These are phyloP conservation scores for Amyloporia xantha DNA, from an alignment of 768 basidiomycete genomes.

Conservation along the genomic window DNA sequence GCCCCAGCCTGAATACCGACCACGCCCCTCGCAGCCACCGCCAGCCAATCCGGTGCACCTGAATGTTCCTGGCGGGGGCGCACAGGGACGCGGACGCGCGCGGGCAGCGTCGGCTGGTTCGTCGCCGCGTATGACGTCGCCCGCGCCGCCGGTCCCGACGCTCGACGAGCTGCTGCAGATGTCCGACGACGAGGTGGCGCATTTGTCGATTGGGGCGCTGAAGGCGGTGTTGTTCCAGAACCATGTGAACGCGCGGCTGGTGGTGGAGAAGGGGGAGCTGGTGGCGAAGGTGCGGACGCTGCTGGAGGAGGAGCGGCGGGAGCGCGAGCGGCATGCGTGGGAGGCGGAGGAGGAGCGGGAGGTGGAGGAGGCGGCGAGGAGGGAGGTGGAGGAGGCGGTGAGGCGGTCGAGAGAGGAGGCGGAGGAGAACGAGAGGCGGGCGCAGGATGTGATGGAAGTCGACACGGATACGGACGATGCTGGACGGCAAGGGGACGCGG, in stretches of 20 bases:
- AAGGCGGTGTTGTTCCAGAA: slow-evolving; percentile 79
- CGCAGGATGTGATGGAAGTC: background rate
- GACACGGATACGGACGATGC: background rate
- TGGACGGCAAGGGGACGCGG: background rate
- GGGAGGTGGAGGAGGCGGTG: slow-evolving; percentile 13
- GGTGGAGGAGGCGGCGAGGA: slow-evolving; percentile 16
- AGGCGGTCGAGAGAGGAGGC: background rate
- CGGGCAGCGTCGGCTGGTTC: slow-evolving; percentile 34
- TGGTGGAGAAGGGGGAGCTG: slow-evolving; percentile 86
- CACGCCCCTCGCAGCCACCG: background rate
- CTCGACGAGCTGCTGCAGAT: slow-evolving; percentile 66
- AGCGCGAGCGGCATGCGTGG: slow-evolving; percentile 22
- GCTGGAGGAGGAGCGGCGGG: slow-evolving; percentile 40
- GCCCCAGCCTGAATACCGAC: background rate
- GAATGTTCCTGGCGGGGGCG: slow-evolving; percentile 14
- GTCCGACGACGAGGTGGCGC: slow-evolving; percentile 45
- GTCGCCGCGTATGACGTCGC: slow-evolving; percentile 12
- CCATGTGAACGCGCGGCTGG: slow-evolving; percentile 55
- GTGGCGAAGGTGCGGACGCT: slow-evolving; percentile 61
- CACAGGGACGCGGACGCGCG: slow-evolving; percentile 18
- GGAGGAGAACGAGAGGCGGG: background rate
- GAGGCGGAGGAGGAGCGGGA: slow-evolving; percentile 19
- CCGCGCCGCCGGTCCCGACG: slow-evolving; percentile 45
- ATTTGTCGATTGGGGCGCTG: slow-evolving; percentile 62
- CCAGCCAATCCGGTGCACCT: slow-evolving; percentile 16